These are phyloP conservation scores for Candida incommunis DNA, from an alignment of 805 yeast species.

Conservation along the genomic window DNA sequence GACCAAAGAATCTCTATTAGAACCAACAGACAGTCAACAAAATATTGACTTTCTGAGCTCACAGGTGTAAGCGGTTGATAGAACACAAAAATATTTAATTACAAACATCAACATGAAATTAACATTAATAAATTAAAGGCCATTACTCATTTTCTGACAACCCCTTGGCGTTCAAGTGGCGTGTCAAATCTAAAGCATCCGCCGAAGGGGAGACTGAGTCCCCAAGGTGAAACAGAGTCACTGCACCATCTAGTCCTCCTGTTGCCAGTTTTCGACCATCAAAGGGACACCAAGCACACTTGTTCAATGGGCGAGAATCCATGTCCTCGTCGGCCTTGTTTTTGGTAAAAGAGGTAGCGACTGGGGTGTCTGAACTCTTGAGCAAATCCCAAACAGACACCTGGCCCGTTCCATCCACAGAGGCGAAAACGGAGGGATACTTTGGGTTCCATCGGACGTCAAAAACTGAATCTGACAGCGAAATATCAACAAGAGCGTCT, in stretches of 20 bases:
- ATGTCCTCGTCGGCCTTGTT: conserved; percentile 75
- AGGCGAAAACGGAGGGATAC: conserved; percentile 21
- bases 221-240: not conserved
- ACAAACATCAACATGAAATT: not conserved
- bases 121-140: not conserved
- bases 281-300: not conserved
- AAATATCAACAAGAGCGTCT: conserved; percentile 11
- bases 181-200: not conserved
- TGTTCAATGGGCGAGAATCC: not conserved
- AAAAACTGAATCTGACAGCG: conserved; percentile 19
- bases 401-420: not conserved
- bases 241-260: not conserved
- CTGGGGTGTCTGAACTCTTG: conserved; percentile 34
- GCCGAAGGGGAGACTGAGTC: not conserved
- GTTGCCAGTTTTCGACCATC: not conserved
- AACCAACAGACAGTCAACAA: not conserved
- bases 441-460: conserved; percentile 26
- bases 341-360: conserved; percentile 73
- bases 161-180: not conserved
- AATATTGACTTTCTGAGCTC: not conserved
- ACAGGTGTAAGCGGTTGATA: not conserved
- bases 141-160: not conserved
- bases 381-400: not conserved
- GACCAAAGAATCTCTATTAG: not conserved
- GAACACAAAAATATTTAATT: not conserved